Percentiles rank a stretch among this genome's conserved stretches.
phyloP scores from a whole-genome alignment of 2,329 filamentous ascomycete genomes.

The Trichophyton benhamiae region DNA sequence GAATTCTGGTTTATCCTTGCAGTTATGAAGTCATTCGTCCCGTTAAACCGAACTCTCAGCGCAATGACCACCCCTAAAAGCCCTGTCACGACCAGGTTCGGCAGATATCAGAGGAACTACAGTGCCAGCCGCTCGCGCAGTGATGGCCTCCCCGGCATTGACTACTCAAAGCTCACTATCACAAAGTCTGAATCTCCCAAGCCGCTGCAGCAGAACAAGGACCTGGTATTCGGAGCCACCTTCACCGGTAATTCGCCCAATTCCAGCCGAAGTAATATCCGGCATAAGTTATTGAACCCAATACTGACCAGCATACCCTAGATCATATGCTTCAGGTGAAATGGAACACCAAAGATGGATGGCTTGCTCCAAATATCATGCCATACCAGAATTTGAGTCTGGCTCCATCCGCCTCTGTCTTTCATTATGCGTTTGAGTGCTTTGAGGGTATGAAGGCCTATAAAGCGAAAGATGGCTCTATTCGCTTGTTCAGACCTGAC shows the following conservation, averaged over 20 bases:
- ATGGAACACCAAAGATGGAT: constrained; percentile 77
- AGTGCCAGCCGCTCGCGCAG: constrained; percentile 22
- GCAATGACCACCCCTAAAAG: constrained; percentile 6
- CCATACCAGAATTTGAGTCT: constrained; percentile 96
- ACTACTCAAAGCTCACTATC: constrained; percentile 63
- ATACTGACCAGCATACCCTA: constrained; percentile 26
- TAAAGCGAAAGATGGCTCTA: constrained; percentile 65
- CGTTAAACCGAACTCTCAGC: constrained; percentile 4
- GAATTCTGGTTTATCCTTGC: constrained; percentile 1
- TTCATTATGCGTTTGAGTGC: constrained; percentile 96
- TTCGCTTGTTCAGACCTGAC: constrained; percentile 84
- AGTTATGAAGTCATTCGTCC: constrained; percentile 7
- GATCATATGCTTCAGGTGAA: constrained; percentile 96
- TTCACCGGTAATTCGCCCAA: constrained; percentile 59
- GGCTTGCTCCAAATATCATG: constrained; percentile 68
- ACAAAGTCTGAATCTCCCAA: constrained; percentile 66
- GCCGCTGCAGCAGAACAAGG: constrained; percentile 57
- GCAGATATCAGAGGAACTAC: constrained; percentile 35
- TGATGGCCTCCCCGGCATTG: constrained; percentile 50
- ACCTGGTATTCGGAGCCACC: constrained; percentile 76
- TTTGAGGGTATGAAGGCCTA: constrained; percentile 99
- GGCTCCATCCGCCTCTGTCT: constrained; percentile 90
- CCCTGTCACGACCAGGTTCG: constrained; percentile 1
- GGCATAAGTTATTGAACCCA: not conserved
- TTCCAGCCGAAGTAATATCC: not conserved